These are phyloP conservation scores for Lycium ferocissimum DNA, from an alignment of 257 asterid genomes.

Conservation along the genomic window DNA sequence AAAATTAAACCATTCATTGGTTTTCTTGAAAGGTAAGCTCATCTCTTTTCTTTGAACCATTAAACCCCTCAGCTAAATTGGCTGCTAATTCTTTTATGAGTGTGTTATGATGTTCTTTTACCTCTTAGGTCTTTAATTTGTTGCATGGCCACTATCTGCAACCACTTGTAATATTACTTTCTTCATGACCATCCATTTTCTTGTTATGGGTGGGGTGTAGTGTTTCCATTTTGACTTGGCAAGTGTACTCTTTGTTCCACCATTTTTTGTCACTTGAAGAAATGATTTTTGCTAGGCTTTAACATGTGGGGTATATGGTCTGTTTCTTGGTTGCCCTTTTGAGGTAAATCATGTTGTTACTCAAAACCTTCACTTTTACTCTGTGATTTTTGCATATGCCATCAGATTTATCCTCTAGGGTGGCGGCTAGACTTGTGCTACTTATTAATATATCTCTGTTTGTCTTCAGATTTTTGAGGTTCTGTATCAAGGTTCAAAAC, in stretches of 20 bases:
- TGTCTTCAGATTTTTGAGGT: constrained; percentile 5
- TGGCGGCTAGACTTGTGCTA: not conserved
- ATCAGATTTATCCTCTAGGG: constrained; percentile 14
- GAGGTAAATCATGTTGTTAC: not conserved
- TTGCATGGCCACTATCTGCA: not conserved
- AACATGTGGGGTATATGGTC: constrained; percentile 21
- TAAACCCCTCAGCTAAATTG: constrained; percentile 36
- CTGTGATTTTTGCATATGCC: constrained; percentile 7
- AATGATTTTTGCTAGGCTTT: not conserved
- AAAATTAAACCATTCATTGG: constrained; percentile 40
- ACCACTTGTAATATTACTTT: constrained; percentile 3
- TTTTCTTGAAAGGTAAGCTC: constrained; percentile 53
- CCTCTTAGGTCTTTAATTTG: not conserved
- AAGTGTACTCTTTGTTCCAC: constrained; percentile 1
- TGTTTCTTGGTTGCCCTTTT: constrained; percentile 24
- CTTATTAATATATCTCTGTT: not conserved
- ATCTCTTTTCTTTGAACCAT: constrained; percentile 25
- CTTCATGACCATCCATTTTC: constrained; percentile 25
- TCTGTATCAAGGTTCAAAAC: constrained; percentile 9
- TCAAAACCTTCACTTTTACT: not conserved
- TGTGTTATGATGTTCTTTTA: constrained; percentile 18
- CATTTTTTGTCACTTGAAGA: constrained; percentile 7
- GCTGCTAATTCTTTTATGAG: constrained; percentile 29
- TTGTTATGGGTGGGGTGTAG: constrained; percentile 15
- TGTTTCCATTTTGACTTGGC: not conserved